Evolutionary conservation across 331 rosid species (phyloP), one percentile per base, ranked within the genome.

Genomic region (Cydonia oblonga): DNA sequence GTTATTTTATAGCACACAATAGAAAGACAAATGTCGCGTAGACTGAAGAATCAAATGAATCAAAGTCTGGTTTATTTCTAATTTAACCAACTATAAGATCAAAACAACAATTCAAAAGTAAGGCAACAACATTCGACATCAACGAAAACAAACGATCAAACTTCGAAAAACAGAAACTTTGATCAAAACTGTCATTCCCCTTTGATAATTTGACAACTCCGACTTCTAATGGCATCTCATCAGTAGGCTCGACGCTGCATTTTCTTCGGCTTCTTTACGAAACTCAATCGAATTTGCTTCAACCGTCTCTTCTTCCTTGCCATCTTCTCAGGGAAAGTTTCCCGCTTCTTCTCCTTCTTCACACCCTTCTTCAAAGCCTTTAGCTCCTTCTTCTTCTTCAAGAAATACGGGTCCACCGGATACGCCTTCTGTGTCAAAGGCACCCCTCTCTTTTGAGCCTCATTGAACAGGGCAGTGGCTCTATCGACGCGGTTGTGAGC

Each of bases 241-340:
- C 83, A 88, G 29, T 13, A 63, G 42, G 76, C 69, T 61, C 95
- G 82, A 3, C 90, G 79, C 88, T 73, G 81, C 68, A 8, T 56
- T 60, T 78, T 40, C 24, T 69, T 86, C 0, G 98, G 93, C 75
- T 89, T 89, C 93, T 88, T 91, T 57, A 91, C 98, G 25, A 81
- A 93, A 82, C 96, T 93, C 81, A 93, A 42, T 9, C 98, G 86
- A 76, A 91, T 91, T 82, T 91, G 87, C 72, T 89, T 88, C 66
- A 93, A 76, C 52, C 89, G 87, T 13, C 91, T 88, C 83, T 93
- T 91, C 88, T 93, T 93, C 88, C 96, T 88, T 2, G 90, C 96
- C 97, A 84, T 93, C 82, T 93, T 93, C 87, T 93, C 98, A 0
- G 97, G 98, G 79, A 93, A 81, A 9, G 98, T 91, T 84, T 91